Base-by-base conservation (phyloP, 208 protist species). In the Trypanosoma grayi region DNA sequence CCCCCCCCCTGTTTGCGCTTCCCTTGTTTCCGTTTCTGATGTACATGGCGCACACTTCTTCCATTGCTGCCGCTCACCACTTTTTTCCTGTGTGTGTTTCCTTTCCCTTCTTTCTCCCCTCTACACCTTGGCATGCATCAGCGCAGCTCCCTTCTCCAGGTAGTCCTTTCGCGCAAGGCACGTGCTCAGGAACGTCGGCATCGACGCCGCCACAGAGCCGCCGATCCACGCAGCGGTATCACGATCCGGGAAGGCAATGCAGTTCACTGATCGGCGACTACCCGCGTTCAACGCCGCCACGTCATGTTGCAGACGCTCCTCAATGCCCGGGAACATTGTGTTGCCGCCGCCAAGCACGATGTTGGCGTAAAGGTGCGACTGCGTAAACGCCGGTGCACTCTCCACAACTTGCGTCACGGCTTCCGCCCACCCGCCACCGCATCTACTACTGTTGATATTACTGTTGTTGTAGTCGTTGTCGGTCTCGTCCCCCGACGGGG, bases 321-420 rank as follows among this genome's bases (percentile, higher is more conserved):
- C 85, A 14, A 92, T 60, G 22, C 81, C 77, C 10, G 57, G 54
- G 28, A 97, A 56, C 54, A 93, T 75, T n/a, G 94, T 97, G 18
- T 82, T 95, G 16, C 98, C 98, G 37, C 97, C 97, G 36, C 92
- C 94, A 4, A 99, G 76, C 14, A 99, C 84, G 36, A 99, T 85
- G 59, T 93, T 97, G 4, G 51, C 50, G 65, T 92, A 98, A 0
- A 99, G 70, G 4, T 55, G 36, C 1, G 31, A 36, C 22, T 76
- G 72, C 6, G 79, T 52, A 24, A 67, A 68, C 2, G 43, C 52
- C 40, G 82, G 85, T 22, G 77, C 66, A 13, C 40, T 51, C 16
- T 65, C 59, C 27, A 87, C 74, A 51, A 88, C 78, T 18, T 86
- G 66, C 27, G 70, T 58, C n/a, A 92, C 60, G 31, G 73, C 58